Evolutionary conservation across 2,329 filamentous ascomycete species (phyloP), one percentile per base, ranked within the genome.

Genomic region (Verticillium isaacii): DNA sequence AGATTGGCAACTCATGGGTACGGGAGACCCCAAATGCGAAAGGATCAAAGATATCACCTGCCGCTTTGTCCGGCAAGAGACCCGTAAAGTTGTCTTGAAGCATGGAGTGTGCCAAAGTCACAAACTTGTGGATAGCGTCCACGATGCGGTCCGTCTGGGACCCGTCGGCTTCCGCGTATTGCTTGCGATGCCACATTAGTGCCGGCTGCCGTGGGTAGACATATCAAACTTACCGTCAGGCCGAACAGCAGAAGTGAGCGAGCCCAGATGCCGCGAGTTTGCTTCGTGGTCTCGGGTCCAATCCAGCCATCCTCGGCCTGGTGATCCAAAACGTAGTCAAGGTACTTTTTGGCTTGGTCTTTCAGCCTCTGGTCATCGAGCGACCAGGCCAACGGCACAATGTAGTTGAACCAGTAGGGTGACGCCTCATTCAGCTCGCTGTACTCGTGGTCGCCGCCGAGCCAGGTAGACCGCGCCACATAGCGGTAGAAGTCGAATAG

Each of bases 391-490:
- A 87, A 71, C 1, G 84, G 83, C 0, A 87, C 83, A 1, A 86
- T 72, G 2, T 80, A 81, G 66, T 87, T 87, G 70, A 85, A 82
- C 82, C 84, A 87, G 69, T 87, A 87, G 0, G 85, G 82, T 23
- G 82, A 75, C 0, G 77, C 82, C 72, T 87, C 85, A 65, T 85
- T 80, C 8, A 87, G 70, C n/a, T 72, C 73, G 61, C 79, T 83
- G 69, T 87, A 87, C 65, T 86, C 83, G 11, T 70, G 67, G 19
- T 73, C 67, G 3, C 80, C 79, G 1, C 82, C 82, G 0, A 76
- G 67, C 83, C 83, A 87, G 14, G 75, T 74, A 5, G 77, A 81
- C 58, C 83, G 66, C 5, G 74, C 75, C 37, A 87, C 82, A 64
- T 77, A 82, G 36, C 75, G 73, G 68, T 85, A 87, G 66, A 87